Evolutionary conservation across 2,329 filamentous ascomycete genomes (phyloP).

Genomic region (Neoascochyta sp.): DNA sequence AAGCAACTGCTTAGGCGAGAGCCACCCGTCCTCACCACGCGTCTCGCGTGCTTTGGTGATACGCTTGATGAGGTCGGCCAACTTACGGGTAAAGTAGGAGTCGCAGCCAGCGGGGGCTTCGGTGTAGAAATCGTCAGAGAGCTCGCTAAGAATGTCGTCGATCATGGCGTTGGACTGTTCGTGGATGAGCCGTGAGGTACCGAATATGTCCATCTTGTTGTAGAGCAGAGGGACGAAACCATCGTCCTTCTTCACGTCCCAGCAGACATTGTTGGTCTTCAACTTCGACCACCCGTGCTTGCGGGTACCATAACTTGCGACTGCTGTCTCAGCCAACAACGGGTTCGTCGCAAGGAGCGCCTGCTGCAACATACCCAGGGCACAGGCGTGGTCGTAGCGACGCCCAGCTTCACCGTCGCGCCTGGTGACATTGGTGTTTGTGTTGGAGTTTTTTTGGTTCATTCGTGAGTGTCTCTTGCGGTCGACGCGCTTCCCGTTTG

Average conservation of each 20-base stretch:
- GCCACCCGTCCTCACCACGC: constrained; percentile 6
- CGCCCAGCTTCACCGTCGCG: constrained; percentile 9
- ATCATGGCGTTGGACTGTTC: constrained; percentile 5
- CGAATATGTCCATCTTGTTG: constrained; percentile 14
- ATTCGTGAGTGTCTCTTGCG: constrained; percentile 8
- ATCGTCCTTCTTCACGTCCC: constrained; percentile 11
- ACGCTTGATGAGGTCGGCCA: too few species aligned
- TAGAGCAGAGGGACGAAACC: constrained; percentile 7
- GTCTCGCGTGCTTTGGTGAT: not conserved
- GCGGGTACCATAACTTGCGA: constrained; percentile 3
- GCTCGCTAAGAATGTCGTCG: constrained; percentile 2
- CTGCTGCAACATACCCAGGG: constrained; percentile 4
- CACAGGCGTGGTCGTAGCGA: constrained; percentile 6
- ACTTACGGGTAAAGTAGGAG: too few species aligned
- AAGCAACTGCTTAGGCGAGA: too few species aligned
- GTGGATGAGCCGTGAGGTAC: constrained; percentile 5
- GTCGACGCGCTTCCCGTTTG: constrained; percentile 10
- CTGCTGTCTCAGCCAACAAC: constrained; percentile 8
- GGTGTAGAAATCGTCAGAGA: too few species aligned
- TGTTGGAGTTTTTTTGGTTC: not conserved
- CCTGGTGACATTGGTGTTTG: constrained; percentile 4
- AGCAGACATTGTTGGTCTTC: constrained; percentile 19
- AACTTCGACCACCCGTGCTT: constrained; percentile 12
- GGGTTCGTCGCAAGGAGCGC: constrained; percentile 7
- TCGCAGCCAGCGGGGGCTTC: too few species aligned